Evolutionary conservation across 1,284 basidiomycete species (phyloP), one percentile per base, ranked within the genome.

Genomic region (Malassezia nana): DNA sequence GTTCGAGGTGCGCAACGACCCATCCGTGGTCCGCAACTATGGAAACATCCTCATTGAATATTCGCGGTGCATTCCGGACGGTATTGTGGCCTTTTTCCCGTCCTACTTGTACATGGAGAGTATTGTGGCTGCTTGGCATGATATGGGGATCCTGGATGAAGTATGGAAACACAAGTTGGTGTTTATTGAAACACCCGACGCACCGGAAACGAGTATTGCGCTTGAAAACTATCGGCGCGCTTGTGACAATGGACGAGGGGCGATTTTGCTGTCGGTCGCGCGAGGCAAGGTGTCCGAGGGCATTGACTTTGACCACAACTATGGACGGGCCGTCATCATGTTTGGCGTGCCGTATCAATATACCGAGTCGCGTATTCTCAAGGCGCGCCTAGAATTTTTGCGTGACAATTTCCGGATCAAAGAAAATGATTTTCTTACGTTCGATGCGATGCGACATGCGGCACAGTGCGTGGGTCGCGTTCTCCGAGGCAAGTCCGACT

Each of bases 91-190:
- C 7, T 99, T 99, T 81, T 99, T 99, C 77, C 94, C 94, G 15
- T 91, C 87, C 74, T 99, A 99, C 77, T 82, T 99, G 24, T 99
- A 99, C 77, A 99, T 99, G 94, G 94, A 99, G 77, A 91, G 88
- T 30, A 99, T 99, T 61, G 94, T 98, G 18, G 89, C 90, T 2
- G 94, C 94, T 12, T 99, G 94, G 94, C 95, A 96, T 75, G 94
- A 99, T 75, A 98, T 99, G 94, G 94, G 92, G 42, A 98, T 98
- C 64, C 78, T 99, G 58, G 95, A 92, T 69, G 91, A 99, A 78
- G 94, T 95, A 16, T 96, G 94, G 91, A 98, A 98, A 77, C 84
- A 98, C 78, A 99, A 99, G 77, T 81, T 99, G 42, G 91, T 99
- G 59, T 99, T 99, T 68, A 94, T 99, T 43, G 94, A 99, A 78